These are phyloP conservation scores for Ogataea pilisensis DNA, from an alignment of 805 yeast genomes.

Conservation along the genomic window DNA sequence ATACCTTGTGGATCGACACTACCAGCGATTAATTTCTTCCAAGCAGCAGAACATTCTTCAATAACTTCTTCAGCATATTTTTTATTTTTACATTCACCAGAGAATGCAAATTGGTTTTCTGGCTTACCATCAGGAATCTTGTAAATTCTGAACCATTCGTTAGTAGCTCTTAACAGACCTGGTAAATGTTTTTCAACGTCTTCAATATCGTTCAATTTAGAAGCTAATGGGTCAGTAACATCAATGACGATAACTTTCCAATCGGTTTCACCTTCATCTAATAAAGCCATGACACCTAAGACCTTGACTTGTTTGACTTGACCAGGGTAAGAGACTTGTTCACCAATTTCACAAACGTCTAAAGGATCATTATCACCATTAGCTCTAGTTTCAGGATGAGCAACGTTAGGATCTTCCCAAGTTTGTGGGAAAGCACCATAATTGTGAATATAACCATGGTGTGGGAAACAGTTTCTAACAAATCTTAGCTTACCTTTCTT, in stretches of 20 bases:
- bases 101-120: slow-evolving; percentile 93
- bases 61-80: slow-evolving; percentile 82
- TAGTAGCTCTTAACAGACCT: slow-evolving; percentile 87
- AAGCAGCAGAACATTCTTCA: slow-evolving; percentile 77
- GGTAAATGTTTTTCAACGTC: slow-evolving; percentile 90
- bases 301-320: slow-evolving; percentile 86
- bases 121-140: slow-evolving; percentile 98
- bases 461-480: slow-evolving; percentile 97
- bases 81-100: slow-evolving; percentile 86
- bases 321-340: slow-evolving; percentile 60
- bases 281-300: slow-evolving; percentile 88
- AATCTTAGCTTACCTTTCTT: slow-evolving; percentile 95
- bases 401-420: slow-evolving; percentile 70
- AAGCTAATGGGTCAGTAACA: slow-evolving; percentile 82
- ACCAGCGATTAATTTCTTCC: slow-evolving; percentile 73
- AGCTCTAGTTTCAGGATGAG: slow-evolving; percentile 62
- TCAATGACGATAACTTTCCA: slow-evolving; percentile 92
- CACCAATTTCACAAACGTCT: slow-evolving; percentile 82
- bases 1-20: slow-evolving; percentile 60
- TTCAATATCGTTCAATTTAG: slow-evolving; percentile 82
- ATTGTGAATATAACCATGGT: slow-evolving; percentile 97
- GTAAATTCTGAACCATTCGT: slow-evolving; percentile 98
- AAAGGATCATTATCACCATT: slow-evolving; percentile 84
- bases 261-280: slow-evolving; percentile 89
- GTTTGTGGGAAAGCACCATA: slow-evolving; percentile 98